Evolutionary conservation across 306 rosid species (phyloP), one percentile per base, ranked within the genome.

Genomic region (Canavalia gladiata): DNA sequence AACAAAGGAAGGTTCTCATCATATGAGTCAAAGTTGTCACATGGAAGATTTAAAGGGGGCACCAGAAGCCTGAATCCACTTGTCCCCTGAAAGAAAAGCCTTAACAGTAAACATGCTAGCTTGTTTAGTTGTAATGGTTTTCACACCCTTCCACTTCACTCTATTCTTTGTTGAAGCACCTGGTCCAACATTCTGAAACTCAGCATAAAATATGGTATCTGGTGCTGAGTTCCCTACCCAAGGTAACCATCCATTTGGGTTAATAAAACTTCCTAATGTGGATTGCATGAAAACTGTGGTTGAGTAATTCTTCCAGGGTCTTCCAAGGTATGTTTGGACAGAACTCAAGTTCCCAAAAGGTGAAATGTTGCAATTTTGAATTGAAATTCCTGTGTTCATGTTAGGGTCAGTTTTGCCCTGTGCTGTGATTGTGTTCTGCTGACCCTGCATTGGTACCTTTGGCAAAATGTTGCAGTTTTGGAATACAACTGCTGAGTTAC

Each of bases 221-320:
- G 94, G 96, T n/a, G 97, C 97, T 4, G 91, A 80, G 33, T 85
- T 60, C 37, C 97, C 97, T 0, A 87, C 82, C 97, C 98, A 94
- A 1, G 96, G 94, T 70, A 92, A 55, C 98, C 98, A 91, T 0
- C 94, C 98, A n/a, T n/a, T 70, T n/a, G 93, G 90, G 31, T 70
- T 2, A 45, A 92, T 85, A 50, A 94, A 82, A 9, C 78, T 60
- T 5, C 76, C 90, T 69, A 94, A 49, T 13, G 67, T 68, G 7
- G 81, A 86, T 9, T 86, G 82, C 85, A 94, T 70, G 41, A 58
- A 86, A 1, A 92, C 83, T 4, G 98, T 92, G 6, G 97, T 94
- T 43, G 97, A 18, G 25, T 18, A 18, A 18, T 18, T 18, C 25
- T 18, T 18, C 25, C 25, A 18, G 25, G 25, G 25, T 65, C 97